Evolutionary conservation across 78 protist species (phyloP).

Genomic region (Diacronema lutheri): DNA sequence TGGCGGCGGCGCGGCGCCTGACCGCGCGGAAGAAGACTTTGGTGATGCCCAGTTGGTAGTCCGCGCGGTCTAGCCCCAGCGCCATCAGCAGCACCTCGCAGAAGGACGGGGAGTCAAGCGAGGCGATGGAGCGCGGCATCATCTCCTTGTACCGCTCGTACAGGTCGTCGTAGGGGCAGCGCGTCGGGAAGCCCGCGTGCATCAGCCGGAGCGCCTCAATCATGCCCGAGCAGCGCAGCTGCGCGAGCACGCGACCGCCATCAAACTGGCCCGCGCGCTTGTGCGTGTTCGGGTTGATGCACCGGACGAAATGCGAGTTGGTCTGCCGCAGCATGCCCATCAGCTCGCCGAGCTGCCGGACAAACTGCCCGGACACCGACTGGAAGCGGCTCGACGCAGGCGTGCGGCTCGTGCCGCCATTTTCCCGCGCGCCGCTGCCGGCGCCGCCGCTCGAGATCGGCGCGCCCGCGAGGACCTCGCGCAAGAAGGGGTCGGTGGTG

Average conservation of each 20-base stretch:
- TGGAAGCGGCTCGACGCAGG: not conserved
- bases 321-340: not conserved
- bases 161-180: constrained; percentile 23
- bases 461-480: not conserved
- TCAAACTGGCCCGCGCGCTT: not conserved
- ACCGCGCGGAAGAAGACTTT: constrained; percentile 20
- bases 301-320: constrained; percentile 25
- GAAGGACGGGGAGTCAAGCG: constrained; percentile 24
- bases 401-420: not conserved
- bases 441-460: not conserved
- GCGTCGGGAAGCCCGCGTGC: constrained; percentile 26
- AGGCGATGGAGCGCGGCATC: not conserved
- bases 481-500: not conserved
- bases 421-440: not conserved
- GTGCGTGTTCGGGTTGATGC: constrained; percentile 31
- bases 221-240: constrained; percentile 42
- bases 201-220: constrained; percentile 30
- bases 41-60: constrained; percentile 25
- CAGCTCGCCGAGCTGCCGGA: not conserved
- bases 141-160: constrained; percentile 21
- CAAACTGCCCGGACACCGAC: constrained; percentile 4
- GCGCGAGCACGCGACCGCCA: constrained; percentile 21
- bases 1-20: too few relatives aligned
- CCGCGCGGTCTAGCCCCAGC: not conserved
- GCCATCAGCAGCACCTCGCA: constrained; percentile 27